Evolutionary conservation across 352 stramenopile genomes (phyloP).

Genomic region (Elongisporangium prolatum): DNA sequence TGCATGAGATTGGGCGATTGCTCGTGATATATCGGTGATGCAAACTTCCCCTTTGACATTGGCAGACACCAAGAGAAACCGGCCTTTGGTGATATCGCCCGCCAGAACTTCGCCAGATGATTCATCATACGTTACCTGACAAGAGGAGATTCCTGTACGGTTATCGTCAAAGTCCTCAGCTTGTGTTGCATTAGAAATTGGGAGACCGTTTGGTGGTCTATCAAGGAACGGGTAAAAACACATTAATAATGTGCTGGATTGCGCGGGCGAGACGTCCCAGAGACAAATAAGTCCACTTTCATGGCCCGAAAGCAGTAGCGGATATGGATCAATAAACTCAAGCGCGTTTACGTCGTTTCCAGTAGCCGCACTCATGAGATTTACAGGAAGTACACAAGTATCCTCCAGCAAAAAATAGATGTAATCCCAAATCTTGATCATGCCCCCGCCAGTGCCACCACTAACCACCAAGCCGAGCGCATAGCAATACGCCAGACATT

Average conservation of each 20-base stretch:
- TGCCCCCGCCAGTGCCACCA: conserved; percentile 40
- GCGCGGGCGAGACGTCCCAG: conserved; percentile 47
- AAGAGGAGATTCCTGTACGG: conserved; percentile 25
- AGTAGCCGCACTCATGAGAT: not conserved
- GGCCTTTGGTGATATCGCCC: conserved; percentile 34
- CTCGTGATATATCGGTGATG: conserved; percentile 46
- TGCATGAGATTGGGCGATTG: conserved; percentile 32
- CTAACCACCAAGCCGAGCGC: conserved; percentile 59
- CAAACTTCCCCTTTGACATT: conserved; percentile 44
- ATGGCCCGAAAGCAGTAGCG: conserved; percentile 58
- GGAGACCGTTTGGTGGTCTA: not conserved
- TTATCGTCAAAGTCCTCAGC: conserved; percentile 2
- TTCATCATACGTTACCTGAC: conserved; percentile 60
- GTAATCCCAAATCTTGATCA: conserved; percentile 85
- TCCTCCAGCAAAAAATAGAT: conserved; percentile 81
- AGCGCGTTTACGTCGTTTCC: conserved; percentile 55
- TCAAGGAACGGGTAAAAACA: conserved; percentile 22
- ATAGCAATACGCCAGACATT: conserved; percentile 73
- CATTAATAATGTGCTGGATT: conserved; percentile 34
- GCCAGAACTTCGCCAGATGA: conserved; percentile 45
- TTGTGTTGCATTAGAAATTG: conserved; percentile 3
- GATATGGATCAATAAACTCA: conserved; percentile 74
- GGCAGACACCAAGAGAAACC: conserved; percentile 35
- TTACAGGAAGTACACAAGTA: conserved; percentile 20
- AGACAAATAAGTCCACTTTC: conserved; percentile 64